These are phyloP conservation scores for Aspergillus ellipticus DNA, from an alignment of 495 filamentous ascomycete genomes.

Conservation along the genomic window DNA sequence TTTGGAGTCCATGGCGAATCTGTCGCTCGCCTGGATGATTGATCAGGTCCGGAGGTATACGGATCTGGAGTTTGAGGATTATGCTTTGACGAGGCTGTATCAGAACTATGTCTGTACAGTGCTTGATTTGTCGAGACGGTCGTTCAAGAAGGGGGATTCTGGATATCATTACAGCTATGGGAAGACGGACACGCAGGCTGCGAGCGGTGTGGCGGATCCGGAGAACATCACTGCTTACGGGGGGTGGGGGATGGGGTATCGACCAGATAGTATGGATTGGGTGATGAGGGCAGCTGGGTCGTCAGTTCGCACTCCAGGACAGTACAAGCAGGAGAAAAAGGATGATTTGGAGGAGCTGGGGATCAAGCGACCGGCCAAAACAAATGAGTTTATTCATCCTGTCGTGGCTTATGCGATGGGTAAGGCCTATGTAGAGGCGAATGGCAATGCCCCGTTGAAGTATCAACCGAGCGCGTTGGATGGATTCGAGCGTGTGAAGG, in stretches of 20 bases:
- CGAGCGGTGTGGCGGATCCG: background rate
- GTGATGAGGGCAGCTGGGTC: background rate
- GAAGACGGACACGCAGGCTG: background rate
- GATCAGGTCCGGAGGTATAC: background rate
- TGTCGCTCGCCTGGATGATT: slow-evolving; percentile 5
- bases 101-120: background rate
- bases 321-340: background rate
- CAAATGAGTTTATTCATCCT: background rate
- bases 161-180: background rate
- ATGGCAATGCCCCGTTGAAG: background rate
- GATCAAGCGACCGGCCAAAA: background rate
- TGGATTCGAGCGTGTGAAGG: background rate
- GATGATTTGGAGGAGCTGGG: background rate
- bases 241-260: background rate
- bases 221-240: background rate
- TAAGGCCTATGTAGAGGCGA: background rate
- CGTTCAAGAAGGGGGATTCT: background rate
- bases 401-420: background rate
- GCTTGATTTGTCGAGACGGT: background rate
- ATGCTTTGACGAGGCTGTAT: background rate
- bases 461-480: background rate
- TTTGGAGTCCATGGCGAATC: slow-evolving; percentile 1
- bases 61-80: background rate
- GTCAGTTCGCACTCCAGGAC: background rate
- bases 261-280: background rate